phyloP scores from a whole-genome alignment of 129 eudicot species.

The Flaveria robusta region DNA sequence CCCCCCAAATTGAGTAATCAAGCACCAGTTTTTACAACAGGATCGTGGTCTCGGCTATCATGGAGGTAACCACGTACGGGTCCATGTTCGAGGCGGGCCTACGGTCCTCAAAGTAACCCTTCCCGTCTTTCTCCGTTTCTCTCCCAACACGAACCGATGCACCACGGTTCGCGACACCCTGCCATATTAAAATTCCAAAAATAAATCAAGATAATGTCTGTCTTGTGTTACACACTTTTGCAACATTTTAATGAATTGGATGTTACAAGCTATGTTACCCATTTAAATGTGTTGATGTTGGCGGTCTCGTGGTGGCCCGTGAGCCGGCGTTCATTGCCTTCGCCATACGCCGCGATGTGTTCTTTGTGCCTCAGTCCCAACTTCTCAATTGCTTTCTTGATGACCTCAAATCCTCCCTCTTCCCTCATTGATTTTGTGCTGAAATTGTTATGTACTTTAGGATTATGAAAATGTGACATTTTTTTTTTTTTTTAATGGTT shows the following conservation, averaged over 20 bases:
- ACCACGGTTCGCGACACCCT: conserved; percentile 98
- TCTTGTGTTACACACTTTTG: neutral
- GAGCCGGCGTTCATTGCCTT: conserved; percentile 97
- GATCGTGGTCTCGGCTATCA: conserved; percentile 87
- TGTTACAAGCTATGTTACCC: conserved; percentile 52
- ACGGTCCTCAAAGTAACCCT: conserved; percentile 93
- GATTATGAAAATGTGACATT: neutral
- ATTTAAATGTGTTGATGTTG: conserved; percentile 68
- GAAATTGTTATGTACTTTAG: conserved; percentile 22
- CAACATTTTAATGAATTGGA: neutral
- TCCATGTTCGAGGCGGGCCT: conserved; percentile 98
- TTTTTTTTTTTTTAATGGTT: conserved; percentile 2
- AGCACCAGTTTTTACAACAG: conserved; percentile 37
- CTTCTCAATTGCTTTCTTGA: conserved; percentile 88
- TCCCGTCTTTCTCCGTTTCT: conserved; percentile 79
- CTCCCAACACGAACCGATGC: conserved; percentile 87
- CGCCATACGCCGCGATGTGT: conserved; percentile 96
- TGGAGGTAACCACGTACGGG: conserved; percentile 81
- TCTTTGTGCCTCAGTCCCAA: conserved; percentile 76
- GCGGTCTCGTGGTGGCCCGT: conserved; percentile 94
- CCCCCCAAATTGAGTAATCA: conserved; percentile 13
- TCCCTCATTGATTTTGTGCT: conserved; percentile 92
- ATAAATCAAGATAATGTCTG: neutral
- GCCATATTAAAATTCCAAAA: neutral
- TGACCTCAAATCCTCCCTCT: conserved; percentile 80